These are phyloP conservation scores for Crithidia thermophila DNA, from an alignment of 208 protist genomes.

Conservation along the genomic window DNA sequence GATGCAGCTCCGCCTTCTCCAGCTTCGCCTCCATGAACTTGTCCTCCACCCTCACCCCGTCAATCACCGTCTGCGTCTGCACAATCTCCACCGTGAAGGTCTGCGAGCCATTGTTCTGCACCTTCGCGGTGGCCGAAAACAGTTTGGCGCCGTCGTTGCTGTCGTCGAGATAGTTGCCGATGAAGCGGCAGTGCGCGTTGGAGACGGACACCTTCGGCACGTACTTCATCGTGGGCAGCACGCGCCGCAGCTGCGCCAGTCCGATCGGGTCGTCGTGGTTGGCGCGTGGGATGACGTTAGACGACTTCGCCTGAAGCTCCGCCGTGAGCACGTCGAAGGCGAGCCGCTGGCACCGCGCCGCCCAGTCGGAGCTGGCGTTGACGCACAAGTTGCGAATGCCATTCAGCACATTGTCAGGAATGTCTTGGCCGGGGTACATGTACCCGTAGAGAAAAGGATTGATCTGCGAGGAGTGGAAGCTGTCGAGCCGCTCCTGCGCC, in stretches of 20 bases:
- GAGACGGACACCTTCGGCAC: conserved; percentile 61
- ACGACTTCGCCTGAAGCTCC: conserved; percentile 62
- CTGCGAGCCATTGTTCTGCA: conserved; percentile 66
- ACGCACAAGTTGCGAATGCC: conserved; percentile 61
- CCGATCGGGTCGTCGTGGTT: conserved; percentile 69
- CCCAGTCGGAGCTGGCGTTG: conserved; percentile 65
- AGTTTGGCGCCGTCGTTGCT: conserved; percentile 25
- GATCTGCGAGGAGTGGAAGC: conserved; percentile 70
- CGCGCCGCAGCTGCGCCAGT: conserved; percentile 61
- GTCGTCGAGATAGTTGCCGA: conserved; percentile 43
- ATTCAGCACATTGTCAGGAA: conserved; percentile 57
- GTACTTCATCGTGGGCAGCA: conserved; percentile 55
- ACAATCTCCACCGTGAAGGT: conserved; percentile 50
- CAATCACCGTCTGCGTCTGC: conserved; percentile 77
- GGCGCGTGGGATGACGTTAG: conserved; percentile 45
- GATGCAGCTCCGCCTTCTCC: conserved; percentile 50
- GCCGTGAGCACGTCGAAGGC: conserved; percentile 61
- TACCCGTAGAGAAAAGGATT: conserved; percentile 77
- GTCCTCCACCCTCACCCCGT: conserved; percentile 58
- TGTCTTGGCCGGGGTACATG: conserved; percentile 58
- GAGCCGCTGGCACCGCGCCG: conserved; percentile 65
- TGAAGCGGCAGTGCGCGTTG: conserved; percentile 61
- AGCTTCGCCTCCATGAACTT: conserved; percentile 50
- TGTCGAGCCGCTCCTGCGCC: conserved; percentile 48
- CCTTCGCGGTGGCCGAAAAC: conserved; percentile 48